Evolutionary conservation across 2,329 filamentous ascomycete species (phyloP).

Genomic region (Annulohypoxylon truncatum): DNA sequence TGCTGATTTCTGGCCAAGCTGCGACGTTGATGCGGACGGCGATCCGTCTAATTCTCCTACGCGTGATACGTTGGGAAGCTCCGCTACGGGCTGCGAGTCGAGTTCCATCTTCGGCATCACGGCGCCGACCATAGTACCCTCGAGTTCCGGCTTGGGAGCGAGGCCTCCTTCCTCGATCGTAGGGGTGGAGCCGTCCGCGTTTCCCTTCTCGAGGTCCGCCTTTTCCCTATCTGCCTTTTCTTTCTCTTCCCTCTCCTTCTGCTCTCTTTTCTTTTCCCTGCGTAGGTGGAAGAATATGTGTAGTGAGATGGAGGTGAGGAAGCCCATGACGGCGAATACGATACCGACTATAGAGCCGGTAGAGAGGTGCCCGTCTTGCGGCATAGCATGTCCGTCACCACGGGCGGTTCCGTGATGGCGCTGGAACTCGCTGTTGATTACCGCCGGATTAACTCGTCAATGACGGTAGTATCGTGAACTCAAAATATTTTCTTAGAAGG

Average conservation of each 20-base stretch:
- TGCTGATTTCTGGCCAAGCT: not conserved
- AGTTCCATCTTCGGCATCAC: constrained; percentile 29
- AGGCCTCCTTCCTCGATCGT: not conserved
- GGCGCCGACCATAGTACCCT: constrained; percentile 6
- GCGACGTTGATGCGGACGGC: not conserved
- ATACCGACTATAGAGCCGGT: not conserved
- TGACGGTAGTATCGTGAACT: not conserved
- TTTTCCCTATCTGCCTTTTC: not conserved
- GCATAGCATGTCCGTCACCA: not conserved
- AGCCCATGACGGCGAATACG: not conserved
- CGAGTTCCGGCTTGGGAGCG: constrained; percentile 15
- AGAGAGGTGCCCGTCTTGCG: not conserved
- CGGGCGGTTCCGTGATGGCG: not conserved
- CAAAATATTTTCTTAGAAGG: not conserved
- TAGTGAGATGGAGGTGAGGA: not conserved
- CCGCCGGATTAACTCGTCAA: not conserved
- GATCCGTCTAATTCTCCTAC: not conserved
- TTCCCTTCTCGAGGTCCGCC: not conserved
- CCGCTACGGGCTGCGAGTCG: constrained; percentile 6
- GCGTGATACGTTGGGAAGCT: not conserved
- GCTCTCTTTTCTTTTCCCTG: not conserved
- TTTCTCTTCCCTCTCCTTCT: not conserved
- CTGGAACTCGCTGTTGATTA: not conserved
- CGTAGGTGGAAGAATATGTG: not conserved
- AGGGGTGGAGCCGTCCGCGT: not conserved